Base-by-base conservation (phyloP, 1,139 yeast species). In the Nakaseomyces kungkrabaensis region DNA sequence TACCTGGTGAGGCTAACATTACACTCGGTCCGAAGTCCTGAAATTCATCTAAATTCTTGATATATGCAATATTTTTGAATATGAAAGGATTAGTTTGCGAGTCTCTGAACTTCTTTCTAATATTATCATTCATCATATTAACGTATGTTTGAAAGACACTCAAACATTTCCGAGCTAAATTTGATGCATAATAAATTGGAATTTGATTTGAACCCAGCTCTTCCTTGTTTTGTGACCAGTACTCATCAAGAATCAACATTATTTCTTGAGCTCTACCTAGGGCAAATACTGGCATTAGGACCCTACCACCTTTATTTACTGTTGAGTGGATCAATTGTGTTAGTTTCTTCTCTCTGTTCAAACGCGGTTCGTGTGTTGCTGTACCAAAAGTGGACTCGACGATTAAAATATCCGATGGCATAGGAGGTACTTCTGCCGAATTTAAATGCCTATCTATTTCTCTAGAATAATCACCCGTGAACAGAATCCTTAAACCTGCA, bases 361-460 rank as follows among this genome's bases (percentile, higher is more conserved):
- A 68, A 56, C 97, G 73, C 2, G 97, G 95, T 63, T 89, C 96
- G 64, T 90, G 96, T 0, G 96, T 88, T 48, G 97, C 97, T 0
- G 98, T 94, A 48, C 98, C 99, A 66, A 90, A 92, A 0, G 99
- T 92, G 4, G 97, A 86, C 67, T 92, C 99, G 0, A 95, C 85
- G 59, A 92, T 90, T 47, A 94, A 73, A 44, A 92, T 78, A 68
- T 94, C 97, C 0, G 98, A 97, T 54, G 85, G 77, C 37, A 77
- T 75, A 0, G 94, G 87, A 0, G 99, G 99, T 1, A 92, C 82
- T 67, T 94, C 98, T 0, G 98, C 99, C 5, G 90, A 82, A 61
- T 89, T 92, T 61, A 92, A 77, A 71, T 92, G 99, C 56, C 99
- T 79, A 64, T 90, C 96, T 61, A 88, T 90, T 65, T 90, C 98